Percentiles rank a stretch among this genome's conserved stretches.
Conservation (phyloP, 345 rosid genomes). For the Euphorbia tirucalli region DNA sequence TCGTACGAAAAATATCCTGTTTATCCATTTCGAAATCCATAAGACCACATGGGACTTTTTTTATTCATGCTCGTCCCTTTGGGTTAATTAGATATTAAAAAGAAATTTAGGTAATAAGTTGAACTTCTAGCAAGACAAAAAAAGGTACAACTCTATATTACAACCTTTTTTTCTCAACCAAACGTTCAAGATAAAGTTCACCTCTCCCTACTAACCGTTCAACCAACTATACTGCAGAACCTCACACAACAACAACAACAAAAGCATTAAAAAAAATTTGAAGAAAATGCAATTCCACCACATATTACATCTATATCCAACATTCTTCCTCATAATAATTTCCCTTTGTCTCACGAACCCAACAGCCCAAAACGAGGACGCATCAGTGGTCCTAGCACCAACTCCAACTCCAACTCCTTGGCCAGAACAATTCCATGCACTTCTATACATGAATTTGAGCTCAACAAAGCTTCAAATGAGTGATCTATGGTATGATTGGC, state of each 20-base stretch:
- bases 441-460: conserved; percentile 29
- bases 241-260: no score
- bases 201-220: neutral
- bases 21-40: no score
- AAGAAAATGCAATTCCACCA: conserved; percentile 4
- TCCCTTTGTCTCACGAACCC: conserved; percentile 4
- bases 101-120: no score
- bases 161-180: neutral
- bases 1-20: no score
- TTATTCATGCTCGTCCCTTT: no score
- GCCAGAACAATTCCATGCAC: conserved; percentile 42
- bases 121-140: no score
- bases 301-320: neutral
- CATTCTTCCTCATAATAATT: neutral
- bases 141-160: no score
- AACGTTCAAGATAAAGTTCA: neutral
- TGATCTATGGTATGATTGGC: conserved; percentile 42
- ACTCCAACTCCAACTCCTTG: conserved; percentile 30
- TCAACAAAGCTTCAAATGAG: conserved; percentile 17
- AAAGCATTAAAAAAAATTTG: no score
- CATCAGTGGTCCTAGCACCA: no score
- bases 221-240: neutral
- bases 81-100: no score
- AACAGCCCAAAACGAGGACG: no score
- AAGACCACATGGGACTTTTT: no score